A percentile compares a stretch with the other conserved stretches of the same genome.
Evolutionary conservation across 1,139 yeast species (phyloP).

Genomic region (Saccharomyces hybrid): DNA sequence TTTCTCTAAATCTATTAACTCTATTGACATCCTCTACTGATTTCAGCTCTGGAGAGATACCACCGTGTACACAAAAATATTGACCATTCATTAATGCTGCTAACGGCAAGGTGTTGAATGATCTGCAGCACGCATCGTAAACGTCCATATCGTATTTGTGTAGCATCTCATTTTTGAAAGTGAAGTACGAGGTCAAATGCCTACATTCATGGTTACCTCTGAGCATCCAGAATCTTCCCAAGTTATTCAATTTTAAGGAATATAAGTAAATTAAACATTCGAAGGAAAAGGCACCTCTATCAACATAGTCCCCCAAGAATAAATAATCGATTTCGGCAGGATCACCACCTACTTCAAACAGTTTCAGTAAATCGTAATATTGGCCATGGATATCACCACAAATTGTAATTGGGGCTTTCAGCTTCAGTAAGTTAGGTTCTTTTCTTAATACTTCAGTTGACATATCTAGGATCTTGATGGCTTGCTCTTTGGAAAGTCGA

Average conservation of each 20-base stretch:
- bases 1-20: slow-evolving; percentile 76
- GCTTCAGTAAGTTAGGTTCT: slow-evolving; percentile 71
- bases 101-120: slow-evolving; percentile 79
- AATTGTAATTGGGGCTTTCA: slow-evolving; percentile 87
- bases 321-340: slow-evolving; percentile 67
- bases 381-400: slow-evolving; percentile 97
- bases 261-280: slow-evolving; percentile 78
- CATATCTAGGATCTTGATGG: slow-evolving; percentile 51
- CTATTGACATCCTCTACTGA: slow-evolving; percentile 58
- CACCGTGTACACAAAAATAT: slow-evolving; percentile 92
- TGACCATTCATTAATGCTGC: slow-evolving; percentile 92
- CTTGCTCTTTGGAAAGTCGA: slow-evolving; percentile 63
- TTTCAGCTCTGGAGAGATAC: slow-evolving; percentile 73
- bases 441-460: slow-evolving; percentile 54
- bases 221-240: slow-evolving; percentile 65
- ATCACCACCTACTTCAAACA: slow-evolving; percentile 88
- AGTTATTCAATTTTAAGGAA: slow-evolving; percentile 70
- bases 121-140: slow-evolving; percentile 65
- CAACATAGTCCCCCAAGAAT: slow-evolving; percentile 93
- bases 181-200: slow-evolving; percentile 86
- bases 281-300: slow-evolving; percentile 82
- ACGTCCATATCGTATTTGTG: slow-evolving; percentile 65
- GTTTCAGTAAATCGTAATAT: slow-evolving; percentile 77
- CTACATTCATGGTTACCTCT: slow-evolving; percentile 93
- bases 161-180: slow-evolving; percentile 80